Evolutionary conservation across 495 filamentous ascomycete genomes (phyloP).

Genomic region (Trypethelium eluteriae): DNA sequence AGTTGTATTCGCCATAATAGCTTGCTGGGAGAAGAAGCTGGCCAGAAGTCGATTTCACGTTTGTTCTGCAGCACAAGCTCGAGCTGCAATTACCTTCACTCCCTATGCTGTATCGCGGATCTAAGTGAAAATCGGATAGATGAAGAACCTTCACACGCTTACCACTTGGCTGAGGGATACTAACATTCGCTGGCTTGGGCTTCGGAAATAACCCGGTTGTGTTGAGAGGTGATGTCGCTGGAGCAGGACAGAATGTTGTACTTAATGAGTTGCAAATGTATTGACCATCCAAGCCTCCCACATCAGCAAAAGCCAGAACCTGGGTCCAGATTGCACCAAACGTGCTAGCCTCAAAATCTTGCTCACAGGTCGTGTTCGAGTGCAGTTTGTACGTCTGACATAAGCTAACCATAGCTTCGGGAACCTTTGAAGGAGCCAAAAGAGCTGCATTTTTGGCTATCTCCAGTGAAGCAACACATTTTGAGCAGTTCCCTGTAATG

Average conservation of each 20-base stretch:
- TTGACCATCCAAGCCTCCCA: constrained; percentile 48
- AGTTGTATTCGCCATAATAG: constrained; percentile 48
- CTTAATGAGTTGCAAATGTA: constrained; percentile 51
- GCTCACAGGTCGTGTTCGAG: constrained; percentile 40
- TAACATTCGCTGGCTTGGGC: constrained; percentile 44
- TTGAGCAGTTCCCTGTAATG: constrained; percentile 42
- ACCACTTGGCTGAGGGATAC: constrained; percentile 41
- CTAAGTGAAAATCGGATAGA: constrained; percentile 54
- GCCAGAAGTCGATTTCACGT: constrained; percentile 35
- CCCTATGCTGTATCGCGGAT: constrained; percentile 48
- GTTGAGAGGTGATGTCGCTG: constrained; percentile 40
- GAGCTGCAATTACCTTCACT: constrained; percentile 51
- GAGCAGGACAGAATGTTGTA: constrained; percentile 43
- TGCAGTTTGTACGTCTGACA: constrained; percentile 43
- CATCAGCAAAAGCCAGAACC: constrained; percentile 47
- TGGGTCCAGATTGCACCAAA: constrained; percentile 54
- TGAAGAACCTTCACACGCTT: constrained; percentile 53
- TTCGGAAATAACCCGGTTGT: constrained; percentile 46
- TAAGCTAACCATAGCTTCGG: constrained; percentile 44
- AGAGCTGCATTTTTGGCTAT: constrained; percentile 45
- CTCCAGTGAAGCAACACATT: constrained; percentile 46
- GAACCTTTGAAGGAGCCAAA: constrained; percentile 42
- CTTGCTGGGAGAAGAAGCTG: constrained; percentile 43
- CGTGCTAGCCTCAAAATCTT: constrained; percentile 39
- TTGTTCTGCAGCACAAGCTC: constrained; percentile 48